Conservation (phyloP, 108 stramenopile species). For the Nannochloropsis salina region DNA sequence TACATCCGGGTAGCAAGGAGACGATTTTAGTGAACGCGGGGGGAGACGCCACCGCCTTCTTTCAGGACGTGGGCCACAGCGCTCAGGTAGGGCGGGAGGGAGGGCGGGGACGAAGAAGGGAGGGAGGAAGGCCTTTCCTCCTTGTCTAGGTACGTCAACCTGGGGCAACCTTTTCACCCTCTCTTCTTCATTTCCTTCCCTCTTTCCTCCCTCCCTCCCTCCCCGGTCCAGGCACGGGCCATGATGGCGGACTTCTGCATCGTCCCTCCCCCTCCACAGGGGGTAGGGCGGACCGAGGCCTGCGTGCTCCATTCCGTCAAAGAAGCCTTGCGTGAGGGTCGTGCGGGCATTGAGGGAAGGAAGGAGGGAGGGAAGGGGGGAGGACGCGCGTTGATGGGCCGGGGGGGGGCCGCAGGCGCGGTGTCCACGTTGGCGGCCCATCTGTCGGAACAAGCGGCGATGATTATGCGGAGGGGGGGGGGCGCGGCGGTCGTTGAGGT, state of each 20-base stretch:
- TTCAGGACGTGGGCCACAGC: constrained; percentile 79
- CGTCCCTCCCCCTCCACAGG: background rate
- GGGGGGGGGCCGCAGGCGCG: background rate
- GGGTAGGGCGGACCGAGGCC: background rate
- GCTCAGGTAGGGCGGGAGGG: background rate
- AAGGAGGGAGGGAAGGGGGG: background rate
- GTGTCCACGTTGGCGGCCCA: background rate
- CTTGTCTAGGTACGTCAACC: background rate
- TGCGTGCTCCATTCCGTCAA: background rate
- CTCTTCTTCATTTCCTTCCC: background rate
- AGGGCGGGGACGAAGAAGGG: background rate
- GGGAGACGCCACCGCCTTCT: constrained; percentile 72
- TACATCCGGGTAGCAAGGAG: constrained; percentile 83
- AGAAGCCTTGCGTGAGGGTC: background rate
- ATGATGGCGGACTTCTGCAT: background rate
- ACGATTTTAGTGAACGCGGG: constrained; percentile 82
- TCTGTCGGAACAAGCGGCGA: background rate
- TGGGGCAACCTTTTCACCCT: background rate
- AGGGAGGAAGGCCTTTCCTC: background rate
- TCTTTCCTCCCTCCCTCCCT: background rate
- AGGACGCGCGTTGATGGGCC: background rate
- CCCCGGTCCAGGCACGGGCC: background rate
- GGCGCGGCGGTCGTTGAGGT: background rate
- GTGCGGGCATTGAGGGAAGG: background rate
- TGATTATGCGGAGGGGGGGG: background rate